Evolutionary conservation across 1,139 yeast genomes (phyloP).

Genomic region (Yamadazyma blattariae): DNA sequence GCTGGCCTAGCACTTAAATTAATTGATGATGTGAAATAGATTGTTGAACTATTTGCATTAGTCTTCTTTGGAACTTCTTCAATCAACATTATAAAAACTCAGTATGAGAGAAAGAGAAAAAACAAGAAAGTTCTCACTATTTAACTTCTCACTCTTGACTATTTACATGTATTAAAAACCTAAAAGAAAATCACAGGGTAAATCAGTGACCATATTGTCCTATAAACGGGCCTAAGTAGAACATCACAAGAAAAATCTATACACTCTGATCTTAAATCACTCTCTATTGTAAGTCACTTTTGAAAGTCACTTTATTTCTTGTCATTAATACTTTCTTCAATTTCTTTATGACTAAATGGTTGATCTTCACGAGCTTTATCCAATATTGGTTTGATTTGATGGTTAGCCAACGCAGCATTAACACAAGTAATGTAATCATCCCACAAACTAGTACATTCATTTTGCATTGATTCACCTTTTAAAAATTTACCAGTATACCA

Average conservation of each 20-base stretch:
- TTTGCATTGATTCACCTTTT: constrained; percentile 66
- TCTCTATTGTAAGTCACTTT: too few species aligned
- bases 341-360: constrained; percentile 56
- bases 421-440: constrained; percentile 82
- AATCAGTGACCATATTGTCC: too few species aligned
- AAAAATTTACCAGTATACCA: constrained; percentile 94
- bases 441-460: constrained; percentile 93
- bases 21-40: constrained; percentile 45
- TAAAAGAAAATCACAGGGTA: too few species aligned
- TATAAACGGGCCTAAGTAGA: too few species aligned
- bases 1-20: constrained; percentile 41
- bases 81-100: constrained; percentile 35
- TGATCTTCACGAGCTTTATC: constrained; percentile 92
- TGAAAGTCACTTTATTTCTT: too few species aligned
- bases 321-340: constrained; percentile 13
- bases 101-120: too few species aligned
- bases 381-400: constrained; percentile 77
- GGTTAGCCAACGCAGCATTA: constrained; percentile 67
- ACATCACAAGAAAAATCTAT: too few species aligned
- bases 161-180: neutral
- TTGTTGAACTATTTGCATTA: constrained; percentile 33
- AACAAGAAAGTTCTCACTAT: neutral
- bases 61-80: constrained; percentile 44
- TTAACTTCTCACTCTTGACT: too few species aligned
- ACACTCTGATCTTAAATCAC: too few species aligned